These are phyloP conservation scores for Boletus bicolor DNA, from an alignment of 768 basidiomycete genomes.

Conservation along the genomic window DNA sequence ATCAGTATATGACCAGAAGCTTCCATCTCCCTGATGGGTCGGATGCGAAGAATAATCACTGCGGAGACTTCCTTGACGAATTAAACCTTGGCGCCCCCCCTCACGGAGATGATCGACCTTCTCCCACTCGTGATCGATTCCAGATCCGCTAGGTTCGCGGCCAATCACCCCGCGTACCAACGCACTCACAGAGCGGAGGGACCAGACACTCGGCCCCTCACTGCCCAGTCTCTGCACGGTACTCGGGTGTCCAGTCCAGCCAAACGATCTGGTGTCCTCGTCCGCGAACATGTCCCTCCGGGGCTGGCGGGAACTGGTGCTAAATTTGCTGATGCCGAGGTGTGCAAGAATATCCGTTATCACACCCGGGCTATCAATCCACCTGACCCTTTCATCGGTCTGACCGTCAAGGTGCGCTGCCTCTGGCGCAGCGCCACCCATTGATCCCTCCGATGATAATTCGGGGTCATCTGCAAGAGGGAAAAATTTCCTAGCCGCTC, in stretches of 20 bases:
- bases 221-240: conserved; percentile 37
- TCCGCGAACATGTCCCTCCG: conserved; percentile 77
- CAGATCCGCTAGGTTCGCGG: conserved; percentile 27
- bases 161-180: conserved; percentile 29
- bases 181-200: conserved; percentile 41
- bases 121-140: conserved; percentile 20
- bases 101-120: conserved; percentile 13
- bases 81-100: conserved; percentile 16
- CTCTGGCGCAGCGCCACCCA: conserved; percentile 7
- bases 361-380: background rate
- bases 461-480: conserved; percentile 23
- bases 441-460: conserved; percentile 5
- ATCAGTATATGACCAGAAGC: conserved; percentile 43
- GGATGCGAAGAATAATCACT: conserved; percentile 6
- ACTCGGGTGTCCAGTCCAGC: conserved; percentile 14
- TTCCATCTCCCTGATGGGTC: conserved; percentile 13
- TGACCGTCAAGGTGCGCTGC: conserved; percentile 1
- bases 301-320: conserved; percentile 12
- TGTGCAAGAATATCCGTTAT: conserved; percentile 20
- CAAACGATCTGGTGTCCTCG: conserved; percentile 61
- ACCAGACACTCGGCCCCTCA: conserved; percentile 49
- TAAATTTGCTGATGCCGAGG: conserved; percentile 22
- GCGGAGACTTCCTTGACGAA: conserved; percentile 18
- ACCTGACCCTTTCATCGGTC: background rate
- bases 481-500: conserved; percentile 11